These are phyloP conservation scores for Trypanosoma lewisi DNA, from an alignment of 208 protist genomes.

Conservation along the genomic window DNA sequence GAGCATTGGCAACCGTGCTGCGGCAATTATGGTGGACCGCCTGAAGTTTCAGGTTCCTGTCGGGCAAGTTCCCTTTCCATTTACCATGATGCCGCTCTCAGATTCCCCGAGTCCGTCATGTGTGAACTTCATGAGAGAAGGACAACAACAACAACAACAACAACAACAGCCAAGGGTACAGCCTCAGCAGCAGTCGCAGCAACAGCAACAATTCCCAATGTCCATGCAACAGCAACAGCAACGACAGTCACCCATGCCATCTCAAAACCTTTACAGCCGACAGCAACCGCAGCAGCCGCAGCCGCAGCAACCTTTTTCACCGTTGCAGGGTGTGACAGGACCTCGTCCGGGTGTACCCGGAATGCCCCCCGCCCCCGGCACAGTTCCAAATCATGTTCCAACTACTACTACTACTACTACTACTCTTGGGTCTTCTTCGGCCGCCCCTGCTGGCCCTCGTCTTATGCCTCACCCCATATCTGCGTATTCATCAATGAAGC, in stretches of 20 bases:
- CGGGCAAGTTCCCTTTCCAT: constrained; percentile 36
- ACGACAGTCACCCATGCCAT: constrained; percentile 6
- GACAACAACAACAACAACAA: constrained; percentile 37
- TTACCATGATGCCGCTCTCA: constrained; percentile 34
- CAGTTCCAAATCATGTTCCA: neutral
- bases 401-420: too few species aligned
- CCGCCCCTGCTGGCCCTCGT: constrained; percentile 22
- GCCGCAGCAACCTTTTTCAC: constrained; percentile 8
- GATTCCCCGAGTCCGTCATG: constrained; percentile 56
- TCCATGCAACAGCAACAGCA: constrained; percentile 1
- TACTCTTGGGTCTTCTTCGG: too few species aligned
- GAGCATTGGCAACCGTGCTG: constrained; percentile 44
- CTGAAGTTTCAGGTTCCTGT: constrained; percentile 37
- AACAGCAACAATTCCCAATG: constrained; percentile 8
- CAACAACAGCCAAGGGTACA: constrained; percentile 1
- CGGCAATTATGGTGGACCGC: constrained; percentile 63
- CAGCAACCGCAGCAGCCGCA: constrained; percentile 7
- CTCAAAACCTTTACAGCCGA: neutral
- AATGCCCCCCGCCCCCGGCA: neutral
- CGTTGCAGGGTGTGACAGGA: neutral
- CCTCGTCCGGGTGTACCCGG: neutral
- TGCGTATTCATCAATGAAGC: constrained; percentile 50
- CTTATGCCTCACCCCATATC: constrained; percentile 75
- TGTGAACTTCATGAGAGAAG: constrained; percentile 24
- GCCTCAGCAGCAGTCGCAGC: constrained; percentile 8